A percentile compares a stretch with the other conserved stretches of the same genome.
These are phyloP conservation scores for Lachnellula hyalina DNA, from an alignment of 2,329 filamentous ascomycete genomes.

Conservation along the genomic window DNA sequence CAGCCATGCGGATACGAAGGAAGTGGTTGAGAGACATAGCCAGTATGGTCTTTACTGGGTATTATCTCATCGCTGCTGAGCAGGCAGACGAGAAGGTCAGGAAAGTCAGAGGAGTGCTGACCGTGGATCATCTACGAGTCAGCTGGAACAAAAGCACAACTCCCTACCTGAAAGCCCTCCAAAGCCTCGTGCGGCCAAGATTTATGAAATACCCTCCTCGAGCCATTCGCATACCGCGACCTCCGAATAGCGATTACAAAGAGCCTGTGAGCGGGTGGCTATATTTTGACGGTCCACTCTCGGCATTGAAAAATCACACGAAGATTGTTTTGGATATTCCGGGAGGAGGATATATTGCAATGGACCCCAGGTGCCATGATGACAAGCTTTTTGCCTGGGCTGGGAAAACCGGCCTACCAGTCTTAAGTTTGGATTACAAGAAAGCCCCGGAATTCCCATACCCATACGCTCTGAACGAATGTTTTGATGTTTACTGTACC, in stretches of 20 bases:
- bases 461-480: conserved; percentile 80
- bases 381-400: conserved; percentile 94
- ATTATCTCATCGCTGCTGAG: conserved; percentile 90
- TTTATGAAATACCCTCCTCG: conserved; percentile 78
- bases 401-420: conserved; percentile 77
- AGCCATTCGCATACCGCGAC: conserved; percentile 77
- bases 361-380: conserved; percentile 91
- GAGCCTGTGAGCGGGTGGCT: conserved; percentile 84
- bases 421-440: conserved; percentile 86
- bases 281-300: conserved; percentile 86
- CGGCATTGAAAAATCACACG: conserved; percentile 68
- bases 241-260: conserved; percentile 71
- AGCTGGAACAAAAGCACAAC: conserved; percentile 95
- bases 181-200: conserved; percentile 67
- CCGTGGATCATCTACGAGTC: conserved; percentile 83
- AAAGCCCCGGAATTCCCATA: conserved; percentile 84
- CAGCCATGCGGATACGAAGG: conserved; percentile 82
- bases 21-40: conserved; percentile 79
- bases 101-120: conserved; percentile 79
- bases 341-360: conserved; percentile 92
- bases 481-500: conserved; percentile 77
- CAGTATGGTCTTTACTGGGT: conserved; percentile 77
- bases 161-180: conserved; percentile 70
- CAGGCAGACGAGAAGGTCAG: conserved; percentile 95
- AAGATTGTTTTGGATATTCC: conserved; percentile 85